Percentiles rank a stretch among this genome's conserved stretches.
phyloP scores from a whole-genome alignment of 164 flowering plant species.

The Vitis amurensis region DNA sequence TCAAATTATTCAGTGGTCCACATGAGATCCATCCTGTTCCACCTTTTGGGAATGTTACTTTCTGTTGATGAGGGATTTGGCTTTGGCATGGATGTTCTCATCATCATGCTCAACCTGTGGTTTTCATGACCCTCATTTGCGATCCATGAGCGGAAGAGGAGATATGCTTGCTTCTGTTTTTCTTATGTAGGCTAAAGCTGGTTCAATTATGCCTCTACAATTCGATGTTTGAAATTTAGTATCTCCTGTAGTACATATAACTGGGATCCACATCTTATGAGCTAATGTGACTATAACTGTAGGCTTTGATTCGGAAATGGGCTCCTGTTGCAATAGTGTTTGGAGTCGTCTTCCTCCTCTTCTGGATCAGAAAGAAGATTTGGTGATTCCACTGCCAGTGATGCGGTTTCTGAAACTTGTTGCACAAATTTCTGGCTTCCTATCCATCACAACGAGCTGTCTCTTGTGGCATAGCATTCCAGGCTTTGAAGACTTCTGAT shows the following conservation, averaged over 20 bases:
- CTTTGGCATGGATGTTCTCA: not conserved
- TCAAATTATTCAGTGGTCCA: not conserved
- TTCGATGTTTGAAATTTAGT: not conserved
- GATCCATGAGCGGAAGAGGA: not conserved
- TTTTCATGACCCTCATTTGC: not conserved
- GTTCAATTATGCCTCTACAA: not conserved
- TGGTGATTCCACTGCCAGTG: conserved; percentile 38
- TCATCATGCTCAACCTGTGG: not conserved
- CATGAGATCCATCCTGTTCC: not conserved
- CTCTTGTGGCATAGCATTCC: not conserved
- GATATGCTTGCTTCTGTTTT: not conserved
- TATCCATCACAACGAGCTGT: not conserved
- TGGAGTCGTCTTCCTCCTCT: conserved; percentile 68
- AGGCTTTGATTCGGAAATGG: conserved; percentile 81
- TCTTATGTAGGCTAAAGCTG: not conserved
- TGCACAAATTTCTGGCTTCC: conserved; percentile 1
- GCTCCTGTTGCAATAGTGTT: conserved; percentile 85
- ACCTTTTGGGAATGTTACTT: not conserved
- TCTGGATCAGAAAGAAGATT: conserved; percentile 63
- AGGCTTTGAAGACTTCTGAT: conserved; percentile 1
- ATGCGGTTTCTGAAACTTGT: not conserved
- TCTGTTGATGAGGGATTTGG: not conserved
- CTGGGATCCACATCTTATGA: not conserved
- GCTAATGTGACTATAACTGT: conserved; percentile 4
- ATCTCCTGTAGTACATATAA: not conserved